phyloP scores from a whole-genome alignment of 73 alveolate genomes.

The Halteria grandinella region DNA sequence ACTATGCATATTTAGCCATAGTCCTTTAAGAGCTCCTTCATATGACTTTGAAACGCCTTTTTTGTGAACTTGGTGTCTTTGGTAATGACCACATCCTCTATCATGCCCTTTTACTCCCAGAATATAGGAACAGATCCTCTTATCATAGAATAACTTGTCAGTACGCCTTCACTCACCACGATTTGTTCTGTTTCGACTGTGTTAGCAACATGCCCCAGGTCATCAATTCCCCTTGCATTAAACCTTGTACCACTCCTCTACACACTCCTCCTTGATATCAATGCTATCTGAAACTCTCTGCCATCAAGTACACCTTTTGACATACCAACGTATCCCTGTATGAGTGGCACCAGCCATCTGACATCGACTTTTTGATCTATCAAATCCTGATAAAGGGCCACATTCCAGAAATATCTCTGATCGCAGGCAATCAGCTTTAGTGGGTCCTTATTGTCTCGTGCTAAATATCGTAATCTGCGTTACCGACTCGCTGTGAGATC shows the following conservation, averaged over 20 bases:
- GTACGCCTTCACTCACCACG: constrained; percentile 49
- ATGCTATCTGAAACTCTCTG: constrained; percentile 41
- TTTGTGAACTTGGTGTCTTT: constrained; percentile 56
- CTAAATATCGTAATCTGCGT: constrained; percentile 58
- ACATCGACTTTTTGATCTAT: constrained; percentile 29
- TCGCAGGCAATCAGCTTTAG: constrained; percentile 42
- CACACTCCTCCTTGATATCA: constrained; percentile 83
- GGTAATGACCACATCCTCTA: constrained; percentile 54
- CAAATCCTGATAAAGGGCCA: constrained; percentile 32
- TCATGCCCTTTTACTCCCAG: constrained; percentile 63
- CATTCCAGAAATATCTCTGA: constrained; percentile 65
- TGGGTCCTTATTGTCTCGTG: constrained; percentile 19
- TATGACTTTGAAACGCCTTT: constrained; percentile 57
- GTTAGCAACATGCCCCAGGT: constrained; percentile 97
- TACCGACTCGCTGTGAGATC: constrained; percentile 88
- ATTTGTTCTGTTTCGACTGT: constrained; percentile 95
- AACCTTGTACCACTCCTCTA: constrained; percentile 95
- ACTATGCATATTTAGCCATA: constrained; percentile 41
- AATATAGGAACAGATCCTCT: constrained; percentile 61
- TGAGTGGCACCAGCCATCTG: constrained; percentile 74
- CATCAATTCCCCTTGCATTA: constrained; percentile 97
- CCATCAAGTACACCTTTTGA: constrained; percentile 37
- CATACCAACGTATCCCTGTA: constrained; percentile 75
- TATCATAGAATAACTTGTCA: constrained; percentile 19
- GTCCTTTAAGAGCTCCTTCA: constrained; percentile 27